A percentile compares a stretch with the other conserved stretches of the same genome.
Conservation (phyloP, 2,329 filamentous ascomycete genomes). For the Ciborinia camelliae region DNA sequence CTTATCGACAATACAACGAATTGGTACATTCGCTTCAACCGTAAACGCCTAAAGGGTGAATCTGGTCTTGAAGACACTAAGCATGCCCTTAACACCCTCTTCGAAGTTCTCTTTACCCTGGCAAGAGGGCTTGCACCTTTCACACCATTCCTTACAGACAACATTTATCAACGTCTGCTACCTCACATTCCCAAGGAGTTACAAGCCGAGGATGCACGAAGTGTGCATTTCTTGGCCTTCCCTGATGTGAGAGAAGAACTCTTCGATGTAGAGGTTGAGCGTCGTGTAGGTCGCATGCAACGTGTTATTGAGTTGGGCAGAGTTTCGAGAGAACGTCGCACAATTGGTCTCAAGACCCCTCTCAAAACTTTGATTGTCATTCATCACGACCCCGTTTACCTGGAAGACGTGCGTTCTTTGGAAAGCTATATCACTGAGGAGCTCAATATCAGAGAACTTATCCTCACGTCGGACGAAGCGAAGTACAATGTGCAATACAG, state of each 20-base stretch:
- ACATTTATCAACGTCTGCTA: conserved; percentile 81
- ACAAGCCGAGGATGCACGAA: conserved; percentile 69
- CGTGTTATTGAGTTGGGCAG: conserved; percentile 89
- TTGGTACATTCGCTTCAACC: conserved; percentile 97
- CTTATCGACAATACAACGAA: conserved; percentile 97
- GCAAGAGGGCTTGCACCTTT: conserved; percentile 88
- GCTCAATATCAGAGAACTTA: conserved; percentile 81
- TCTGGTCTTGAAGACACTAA: conserved; percentile 80
- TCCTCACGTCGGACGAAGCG: conserved; percentile 81
- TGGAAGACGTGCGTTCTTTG: conserved; percentile 81
- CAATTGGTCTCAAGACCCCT: conserved; percentile 84
- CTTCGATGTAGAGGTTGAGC: conserved; percentile 81
- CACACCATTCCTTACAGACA: conserved; percentile 92
- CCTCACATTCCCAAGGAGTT: conserved; percentile 75
- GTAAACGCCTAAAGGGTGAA: conserved; percentile 86
- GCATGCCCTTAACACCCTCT: conserved; percentile 89
- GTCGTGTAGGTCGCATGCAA: conserved; percentile 88
- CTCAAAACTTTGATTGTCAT: conserved; percentile 87
- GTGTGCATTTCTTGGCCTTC: conserved; percentile 89
- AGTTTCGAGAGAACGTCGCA: conserved; percentile 78
- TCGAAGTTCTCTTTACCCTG: conserved; percentile 88
- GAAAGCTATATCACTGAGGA: conserved; percentile 89
- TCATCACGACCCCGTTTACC: conserved; percentile 75
- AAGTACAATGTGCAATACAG: conserved; percentile 92
- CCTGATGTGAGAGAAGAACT: conserved; percentile 85